Evolutionary conservation across 176 grass and related monocot genomes (phyloP).

Genomic region (Aegilops umbellulata): DNA sequence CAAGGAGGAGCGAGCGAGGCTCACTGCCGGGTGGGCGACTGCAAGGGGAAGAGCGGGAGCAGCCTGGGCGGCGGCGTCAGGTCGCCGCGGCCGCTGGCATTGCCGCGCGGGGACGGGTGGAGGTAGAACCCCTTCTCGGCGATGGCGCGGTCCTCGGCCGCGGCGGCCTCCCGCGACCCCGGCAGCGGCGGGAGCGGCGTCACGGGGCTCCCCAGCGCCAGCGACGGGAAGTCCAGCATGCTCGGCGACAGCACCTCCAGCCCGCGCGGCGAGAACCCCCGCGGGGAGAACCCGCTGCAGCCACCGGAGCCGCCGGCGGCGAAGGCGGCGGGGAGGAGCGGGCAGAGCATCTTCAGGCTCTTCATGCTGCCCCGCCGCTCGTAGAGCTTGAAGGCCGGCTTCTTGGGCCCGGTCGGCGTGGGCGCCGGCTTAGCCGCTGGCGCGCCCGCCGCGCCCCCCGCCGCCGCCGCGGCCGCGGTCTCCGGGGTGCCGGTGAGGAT

Average conservation of each 20-base stretch:
- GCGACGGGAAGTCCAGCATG: conserved; percentile 75
- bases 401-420: conserved; percentile 48
- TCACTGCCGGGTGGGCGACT: conserved; percentile 46
- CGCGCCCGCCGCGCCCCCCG: conserved; percentile 16
- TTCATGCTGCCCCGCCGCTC: conserved; percentile 70
- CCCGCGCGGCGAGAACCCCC: conserved; percentile 52
- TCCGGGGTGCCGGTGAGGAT: conserved; percentile 83
- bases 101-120: conserved; percentile 75
- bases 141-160: conserved; percentile 92
- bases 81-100: conserved; percentile 33
- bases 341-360: conserved; percentile 76
- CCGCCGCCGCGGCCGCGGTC: conserved; percentile 51
- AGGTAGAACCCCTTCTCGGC: conserved; percentile 90
- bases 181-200: conserved; percentile 74
- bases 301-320: not conserved
- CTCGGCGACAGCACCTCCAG: conserved; percentile 69
- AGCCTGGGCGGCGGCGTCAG: conserved; percentile 60
- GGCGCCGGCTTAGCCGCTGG: conserved; percentile 14
- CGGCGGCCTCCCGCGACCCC: conserved; percentile 51
- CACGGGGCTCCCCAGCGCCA: conserved; percentile 72
- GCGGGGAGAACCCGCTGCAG: conserved; percentile 40
- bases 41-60: conserved; percentile 81
- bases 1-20: conserved; percentile 2
- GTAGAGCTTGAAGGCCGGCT: conserved; percentile 77
- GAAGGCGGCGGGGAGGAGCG: conserved; percentile 56